Evolutionary conservation across 164 flowering plant genomes (phyloP), one percentile per base, ranked within the genome.

Genomic region (Taxillus chinensis): DNA sequence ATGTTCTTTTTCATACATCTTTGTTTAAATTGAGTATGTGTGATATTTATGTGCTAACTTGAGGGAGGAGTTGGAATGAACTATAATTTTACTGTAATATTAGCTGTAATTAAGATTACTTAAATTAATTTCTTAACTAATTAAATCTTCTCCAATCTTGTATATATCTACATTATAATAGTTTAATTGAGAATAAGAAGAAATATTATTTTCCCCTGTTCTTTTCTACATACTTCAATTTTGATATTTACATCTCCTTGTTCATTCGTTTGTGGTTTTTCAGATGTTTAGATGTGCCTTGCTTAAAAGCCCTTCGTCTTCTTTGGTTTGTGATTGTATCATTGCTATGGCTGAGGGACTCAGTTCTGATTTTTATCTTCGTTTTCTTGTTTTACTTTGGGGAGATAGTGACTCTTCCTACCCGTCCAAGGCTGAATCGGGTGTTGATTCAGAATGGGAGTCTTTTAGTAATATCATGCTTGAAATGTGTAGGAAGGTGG

Each of bases 281-380:
- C 76, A 92, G 98, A 78, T 82, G 55, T 80, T 85, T 70, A 82
- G 96, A 75, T 91, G 97, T 75, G 79, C 82, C 48, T 62, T 91
- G 54, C 82, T 81, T 46, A 78, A 82, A 69, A 75, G 78, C 54
- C 97, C 96, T 63, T 82, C 85, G 53, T 91, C 93, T 40, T 84
- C 85, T 54, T 72, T 95, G 79, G 80, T 77, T 39, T 73, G 80
- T 83, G 99, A 91, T 61, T 95, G 97, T 76, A 83, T 95, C 49
- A 70, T 78, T 37, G 89, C 97, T 62, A 71, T 95, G 84, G 82
- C 96, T 51, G 96, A 84, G 64, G 96, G 97, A 54, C 85, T 95
- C 37, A 76, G 67, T 64, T 74, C 86, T 17, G 63, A 63, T 45
- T 80, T 81, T 53, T 95, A 91, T 63, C 77, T 75, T 64, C 78